Base-by-base conservation (phyloP, 2,329 filamentous ascomycete species). In the Whalleya microplaca region DNA sequence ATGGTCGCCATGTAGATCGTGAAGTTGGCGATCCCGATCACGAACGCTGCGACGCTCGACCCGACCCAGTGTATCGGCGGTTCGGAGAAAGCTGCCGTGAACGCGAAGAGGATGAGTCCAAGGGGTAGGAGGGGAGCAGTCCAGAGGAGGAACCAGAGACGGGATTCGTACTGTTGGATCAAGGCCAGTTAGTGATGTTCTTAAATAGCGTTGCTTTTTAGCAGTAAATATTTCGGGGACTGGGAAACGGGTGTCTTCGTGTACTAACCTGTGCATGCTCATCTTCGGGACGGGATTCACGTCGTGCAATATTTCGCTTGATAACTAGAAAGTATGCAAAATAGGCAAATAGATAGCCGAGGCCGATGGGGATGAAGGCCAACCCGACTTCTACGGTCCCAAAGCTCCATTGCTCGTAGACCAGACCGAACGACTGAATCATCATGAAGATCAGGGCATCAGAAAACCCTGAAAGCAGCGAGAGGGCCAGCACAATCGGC, bases 391-490 rank as follows among this genome's bases (percentile, higher is more conserved):
- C 72, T 2, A 86, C 72, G 7, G 80, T 78, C 20, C 73, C 73
- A 63, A 91, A 91, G 44, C 74, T 66, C 86, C 87, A 92, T 66
- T 90, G 85, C 16, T 76, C 72, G 65, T 90, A 89, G 2, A 92
- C 88, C 1, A 90, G 77, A 0, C 76, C 73, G 64, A 90, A 92
- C 0, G 85, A 88, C 69, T 91, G 86, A 51, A 91, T 84, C 70
- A 89, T 90, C 78, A 89, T 90, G 76, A 91, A 92, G 73, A 91
- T 91, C 3, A 92, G 81, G 2, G 87, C 87, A 56, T 91, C 89
- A 9, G 83, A 85, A 76, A 91, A 91, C 29, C 88, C 88, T 2
- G 83, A 87, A 4, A 91, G 83, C 0, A 91, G 79, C 1, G 88
- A 91, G 4, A 91, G 77, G 40, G 82, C 84, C 16, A 89, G 76